A percentile compares a stretch with the other conserved stretches of the same genome.
Conservation (phyloP, 2,329 filamentous ascomycete genomes). For the Verticillium klebahnii region DNA sequence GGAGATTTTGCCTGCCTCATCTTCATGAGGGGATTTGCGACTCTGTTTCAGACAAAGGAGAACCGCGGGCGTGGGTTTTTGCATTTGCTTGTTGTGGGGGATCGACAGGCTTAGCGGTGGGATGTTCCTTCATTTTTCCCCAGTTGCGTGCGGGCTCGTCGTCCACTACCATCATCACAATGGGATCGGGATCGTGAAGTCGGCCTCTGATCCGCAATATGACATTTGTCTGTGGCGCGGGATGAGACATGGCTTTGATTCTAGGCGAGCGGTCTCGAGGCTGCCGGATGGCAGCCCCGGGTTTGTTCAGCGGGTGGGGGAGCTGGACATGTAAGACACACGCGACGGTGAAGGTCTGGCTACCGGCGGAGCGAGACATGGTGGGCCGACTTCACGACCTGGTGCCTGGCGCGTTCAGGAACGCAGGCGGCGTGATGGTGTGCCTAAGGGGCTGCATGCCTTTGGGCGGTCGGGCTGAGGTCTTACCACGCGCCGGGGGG, state of each 20-base stretch:
- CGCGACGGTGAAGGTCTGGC: not conserved
- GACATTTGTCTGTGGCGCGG: not conserved
- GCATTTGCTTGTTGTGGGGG: not conserved
- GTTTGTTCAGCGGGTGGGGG: not conserved
- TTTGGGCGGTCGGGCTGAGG: not conserved
- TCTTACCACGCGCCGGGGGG: not conserved
- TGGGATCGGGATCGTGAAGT: not conserved
- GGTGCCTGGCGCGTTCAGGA: not conserved
- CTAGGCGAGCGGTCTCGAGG: not conserved
- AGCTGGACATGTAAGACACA: not conserved
- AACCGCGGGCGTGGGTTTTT: not conserved
- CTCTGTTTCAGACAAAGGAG: not conserved
- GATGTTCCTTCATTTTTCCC: not conserved
- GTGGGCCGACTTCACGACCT: not conserved
- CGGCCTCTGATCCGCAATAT: not conserved
- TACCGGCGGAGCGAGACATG: not conserved
- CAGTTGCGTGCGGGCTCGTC: not conserved
- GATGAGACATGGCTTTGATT: not conserved
- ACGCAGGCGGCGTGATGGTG: not conserved
- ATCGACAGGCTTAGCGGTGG: not conserved
- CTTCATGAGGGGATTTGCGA: not conserved
- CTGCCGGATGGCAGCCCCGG: too few species aligned
- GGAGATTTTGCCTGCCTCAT: not conserved
- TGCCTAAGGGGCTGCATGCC: not conserved
- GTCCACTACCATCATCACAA: not conserved